Base-by-base conservation (phyloP, 371 early-diverging fungal genomes). In the Basidiobolus meristosporus region DNA sequence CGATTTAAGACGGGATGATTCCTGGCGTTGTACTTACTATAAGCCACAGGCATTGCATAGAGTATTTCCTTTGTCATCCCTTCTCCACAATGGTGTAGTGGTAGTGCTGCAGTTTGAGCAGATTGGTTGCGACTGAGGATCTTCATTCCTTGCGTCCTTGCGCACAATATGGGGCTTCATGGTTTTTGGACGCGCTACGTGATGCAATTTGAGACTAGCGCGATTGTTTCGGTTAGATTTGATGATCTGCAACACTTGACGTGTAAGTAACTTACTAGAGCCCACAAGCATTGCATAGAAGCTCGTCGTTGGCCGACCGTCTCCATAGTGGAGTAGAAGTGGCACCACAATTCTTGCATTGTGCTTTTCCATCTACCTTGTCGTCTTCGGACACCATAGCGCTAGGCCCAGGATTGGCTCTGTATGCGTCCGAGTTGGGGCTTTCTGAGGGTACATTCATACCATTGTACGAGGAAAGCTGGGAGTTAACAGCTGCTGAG, bases 21-120 rank as follows among this genome's bases (percentile, higher is more conserved):
- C 28, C 39, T 14, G 6, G 31, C 31, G 23, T 10, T 22, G 12
- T 31, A 61, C 60, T 68, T 65, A 80, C 61, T 95, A 97, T 42
- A 98, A 57, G n/a, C 96, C 96, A 52, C 97, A 97, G 1, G 97
- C 96, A 56, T 96, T 97, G 63, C 98, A 97, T 34, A 95, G 58
- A 35, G 73, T 64, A 26, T 74, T 66, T 16, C 85, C 88, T 31
- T 75, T 65, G 31, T 67, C 70, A 48, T 83, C 82, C 34, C 93
- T 68, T 31, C 98, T 69, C 98, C 98, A 98, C 20, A 95, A 70
- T 1, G 98, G 97, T 1, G 98, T 98, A 17, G 63, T 68, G 1
- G 71, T 78, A 2, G 90, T 88, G 6, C 63, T 51, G 63, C 96
- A 96, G 56, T 97, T 93, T 32, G 68, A 65, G 57, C 96, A 96